Conservation (phyloP, 805 yeast species). For the Starmerella asiatica region DNA sequence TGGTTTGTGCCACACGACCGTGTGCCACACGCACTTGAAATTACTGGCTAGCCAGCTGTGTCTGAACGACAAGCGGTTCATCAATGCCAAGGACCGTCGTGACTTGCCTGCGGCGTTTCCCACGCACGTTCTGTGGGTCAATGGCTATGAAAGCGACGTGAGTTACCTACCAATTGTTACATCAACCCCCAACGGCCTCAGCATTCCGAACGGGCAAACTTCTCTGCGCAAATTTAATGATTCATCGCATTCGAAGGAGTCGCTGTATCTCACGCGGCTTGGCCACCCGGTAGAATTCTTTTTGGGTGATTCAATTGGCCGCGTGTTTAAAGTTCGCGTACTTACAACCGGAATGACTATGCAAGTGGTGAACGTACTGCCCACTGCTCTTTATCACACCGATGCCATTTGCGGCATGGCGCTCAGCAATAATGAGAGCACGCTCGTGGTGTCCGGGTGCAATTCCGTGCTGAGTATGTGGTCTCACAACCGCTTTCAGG, state of each 20-base stretch:
- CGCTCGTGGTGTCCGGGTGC: slow-evolving; percentile 3
- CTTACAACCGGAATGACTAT: no score
- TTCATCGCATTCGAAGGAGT: not conserved
- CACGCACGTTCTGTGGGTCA: no score
- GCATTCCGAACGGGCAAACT: not conserved
- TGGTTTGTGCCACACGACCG: not conserved
- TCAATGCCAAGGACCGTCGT: not conserved
- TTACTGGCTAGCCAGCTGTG: no score
- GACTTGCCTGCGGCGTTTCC: not conserved
- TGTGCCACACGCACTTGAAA: not conserved
- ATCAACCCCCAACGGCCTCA: not conserved
- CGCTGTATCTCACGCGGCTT: not conserved
- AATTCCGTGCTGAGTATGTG: slow-evolving; percentile 6
- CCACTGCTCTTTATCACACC: not conserved
- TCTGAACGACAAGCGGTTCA: no score
- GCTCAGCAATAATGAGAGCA: slow-evolving; percentile 1
- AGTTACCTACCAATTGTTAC: no score
- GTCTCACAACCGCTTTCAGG: no score
- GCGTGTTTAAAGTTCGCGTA: not conserved
- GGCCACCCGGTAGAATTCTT: not conserved
- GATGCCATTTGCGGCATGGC: slow-evolving; percentile 6
- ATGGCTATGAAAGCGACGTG: no score
- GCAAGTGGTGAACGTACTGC: not conserved
- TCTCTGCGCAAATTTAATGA: not conserved
- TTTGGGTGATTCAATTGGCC: slow-evolving; percentile 6